Conservation (phyloP, 345 rosid genomes). For the Rhodomyrtus tomentosa region DNA sequence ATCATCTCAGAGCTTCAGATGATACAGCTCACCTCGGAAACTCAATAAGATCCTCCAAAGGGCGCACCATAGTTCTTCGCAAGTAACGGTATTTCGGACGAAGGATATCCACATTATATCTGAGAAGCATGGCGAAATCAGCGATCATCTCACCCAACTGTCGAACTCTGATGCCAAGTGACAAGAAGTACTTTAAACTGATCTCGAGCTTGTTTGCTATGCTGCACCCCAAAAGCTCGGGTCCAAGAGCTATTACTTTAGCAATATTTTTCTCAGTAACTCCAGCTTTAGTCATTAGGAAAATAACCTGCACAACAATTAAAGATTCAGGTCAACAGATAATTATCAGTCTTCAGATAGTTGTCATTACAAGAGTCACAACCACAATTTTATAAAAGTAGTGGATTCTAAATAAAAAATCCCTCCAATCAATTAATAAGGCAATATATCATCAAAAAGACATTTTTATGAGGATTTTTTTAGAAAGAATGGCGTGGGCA, state of each 20-base stretch:
- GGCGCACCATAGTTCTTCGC: constrained; percentile 76
- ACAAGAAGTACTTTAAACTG: constrained; percentile 58
- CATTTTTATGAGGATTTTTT: neutral
- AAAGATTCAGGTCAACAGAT: neutral
- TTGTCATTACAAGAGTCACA: neutral
- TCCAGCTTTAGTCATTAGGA: constrained; percentile 79
- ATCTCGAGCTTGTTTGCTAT: constrained; percentile 63
- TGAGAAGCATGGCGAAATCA: constrained; percentile 81
- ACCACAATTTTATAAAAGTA: neutral
- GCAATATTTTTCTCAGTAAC: constrained; percentile 63
- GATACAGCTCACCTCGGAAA: constrained; percentile 57
- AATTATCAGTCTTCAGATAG: neutral
- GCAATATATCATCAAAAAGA: neutral
- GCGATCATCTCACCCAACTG: constrained; percentile 81
- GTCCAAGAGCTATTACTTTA: constrained; percentile 70
- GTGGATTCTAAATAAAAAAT: neutral
- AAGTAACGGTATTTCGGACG: constrained; percentile 76
- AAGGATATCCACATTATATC: constrained; percentile 56
- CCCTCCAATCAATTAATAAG: neutral
- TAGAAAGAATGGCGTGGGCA: neutral
- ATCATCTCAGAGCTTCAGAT: neutral
- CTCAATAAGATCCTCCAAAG: constrained; percentile 73
- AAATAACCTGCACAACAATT: constrained; percentile 40
- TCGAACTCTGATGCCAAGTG: constrained; percentile 53
- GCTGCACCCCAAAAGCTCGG: constrained; percentile 85